Evolutionary conservation across 148 eudicot genomes (phyloP), one percentile per base, ranked within the genome.

Genomic region (Diospyros kaki): DNA sequence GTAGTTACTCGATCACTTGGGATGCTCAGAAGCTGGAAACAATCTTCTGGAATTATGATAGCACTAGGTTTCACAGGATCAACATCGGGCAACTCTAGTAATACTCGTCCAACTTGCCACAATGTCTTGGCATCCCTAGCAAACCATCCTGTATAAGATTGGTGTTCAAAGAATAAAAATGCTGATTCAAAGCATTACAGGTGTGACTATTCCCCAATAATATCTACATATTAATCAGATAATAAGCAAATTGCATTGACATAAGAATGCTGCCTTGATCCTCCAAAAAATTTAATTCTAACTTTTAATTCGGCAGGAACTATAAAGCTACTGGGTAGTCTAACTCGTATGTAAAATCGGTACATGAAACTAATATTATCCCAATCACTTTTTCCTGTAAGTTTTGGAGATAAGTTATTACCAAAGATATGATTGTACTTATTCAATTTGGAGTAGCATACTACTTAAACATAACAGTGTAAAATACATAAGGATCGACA

Each of bases 111-210:
- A 12, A 94, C 87, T 77, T 72, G 69, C 73, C 84, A 79, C 89
- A 92, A 75, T 69, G 87, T 82, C 5, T 52, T 44, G 2, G 94
- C 89, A 85, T 90, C 93, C 87, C 94, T 81, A 60, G 96, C 93
- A 86, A 92, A 94, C 98, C 98, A 94, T 68, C 98, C 97, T 94
- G 92, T 46, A 55, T 70, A 8, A 76, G 74, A 63, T 48, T 65
- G 40, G 39, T 15, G 41, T 78, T 73, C 11, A 80, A 39, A 17
- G 41, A 63, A 28, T 28, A 0, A 28, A 28, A 28, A 28, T 28
- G 28, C 28, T 28, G 28, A 28, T 28, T 28, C 28, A 28, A 28
- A 28, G 28, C 28, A 28, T 28, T 28, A 28, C 28, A 28, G 28
- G 28, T 28, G 28, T 28, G 28, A 28, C 28, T 28, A 28, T 28